Percentiles rank a stretch among this genome's conserved stretches.
Evolutionary conservation across 306 rosid genomes (phyloP).

Genomic region (Begonia fuchsioides): DNA sequence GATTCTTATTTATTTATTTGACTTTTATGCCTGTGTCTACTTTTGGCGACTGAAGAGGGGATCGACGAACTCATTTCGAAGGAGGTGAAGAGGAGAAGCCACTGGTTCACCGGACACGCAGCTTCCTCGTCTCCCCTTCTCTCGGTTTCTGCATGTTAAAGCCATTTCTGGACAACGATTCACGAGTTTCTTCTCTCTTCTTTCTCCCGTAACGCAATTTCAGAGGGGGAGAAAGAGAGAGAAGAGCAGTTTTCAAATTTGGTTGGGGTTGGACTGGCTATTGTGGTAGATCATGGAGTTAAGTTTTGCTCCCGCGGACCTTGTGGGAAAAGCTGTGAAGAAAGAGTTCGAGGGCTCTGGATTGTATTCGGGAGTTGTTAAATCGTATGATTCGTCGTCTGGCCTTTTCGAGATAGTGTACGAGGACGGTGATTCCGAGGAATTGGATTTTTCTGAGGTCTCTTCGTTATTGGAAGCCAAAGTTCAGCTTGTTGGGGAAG

Average conservation of each 20-base stretch:
- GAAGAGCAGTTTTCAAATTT: constrained; percentile 3
- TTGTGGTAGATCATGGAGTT: constrained; percentile 25
- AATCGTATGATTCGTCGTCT: constrained; percentile 50
- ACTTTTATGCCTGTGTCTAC: background rate
- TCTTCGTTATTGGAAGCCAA: constrained; percentile 25
- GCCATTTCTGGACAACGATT: constrained; percentile 23
- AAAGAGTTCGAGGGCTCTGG: constrained; percentile 42
- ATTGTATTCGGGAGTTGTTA: constrained; percentile 44
- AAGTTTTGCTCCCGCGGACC: constrained; percentile 32
- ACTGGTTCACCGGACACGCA: constrained; percentile 9
- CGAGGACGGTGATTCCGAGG: constrained; percentile 53
- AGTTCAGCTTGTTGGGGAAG: constrained; percentile 14
- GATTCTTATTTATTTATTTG: background rate
- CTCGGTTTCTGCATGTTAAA: constrained; percentile 22
- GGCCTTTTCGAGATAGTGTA: constrained; percentile 47
- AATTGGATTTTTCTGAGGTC: constrained; percentile 35
- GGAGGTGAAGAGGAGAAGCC: background rate
- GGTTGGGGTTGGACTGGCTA: constrained; percentile 1
- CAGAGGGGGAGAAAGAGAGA: constrained; percentile 4
- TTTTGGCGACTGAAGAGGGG: constrained; percentile 4
- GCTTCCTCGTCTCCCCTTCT: background rate
- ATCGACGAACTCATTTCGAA: constrained; percentile 3
- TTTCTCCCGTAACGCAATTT: constrained; percentile 5
- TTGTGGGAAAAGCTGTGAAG: constrained; percentile 50
- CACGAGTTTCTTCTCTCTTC: constrained; percentile 3